Evolutionary conservation across 2,329 filamentous ascomycete genomes (phyloP).

Genomic region (Drechslerella coelobrocha): DNA sequence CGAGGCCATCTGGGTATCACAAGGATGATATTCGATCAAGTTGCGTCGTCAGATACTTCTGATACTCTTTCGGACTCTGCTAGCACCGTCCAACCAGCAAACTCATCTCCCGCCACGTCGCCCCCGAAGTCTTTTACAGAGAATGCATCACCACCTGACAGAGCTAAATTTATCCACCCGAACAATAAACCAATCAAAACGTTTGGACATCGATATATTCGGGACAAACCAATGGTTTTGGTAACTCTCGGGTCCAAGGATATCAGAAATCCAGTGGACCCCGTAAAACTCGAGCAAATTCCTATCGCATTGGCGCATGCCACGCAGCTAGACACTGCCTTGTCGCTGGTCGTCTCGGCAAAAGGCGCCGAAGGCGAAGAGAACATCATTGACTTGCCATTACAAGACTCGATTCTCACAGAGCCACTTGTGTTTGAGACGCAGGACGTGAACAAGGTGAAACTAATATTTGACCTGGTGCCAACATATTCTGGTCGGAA

Average conservation of each 20-base stretch:
- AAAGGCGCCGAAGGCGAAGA: constrained; percentile 84
- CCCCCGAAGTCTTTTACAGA: constrained; percentile 47
- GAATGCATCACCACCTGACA: constrained; percentile 59
- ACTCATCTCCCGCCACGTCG: constrained; percentile 33
- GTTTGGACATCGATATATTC: constrained; percentile 94
- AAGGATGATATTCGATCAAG: constrained; percentile 55
- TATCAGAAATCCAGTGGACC: constrained; percentile 77
- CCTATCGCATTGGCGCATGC: constrained; percentile 86
- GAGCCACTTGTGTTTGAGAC: constrained; percentile 92
- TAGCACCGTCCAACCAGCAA: constrained; percentile 38
- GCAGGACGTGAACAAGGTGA: constrained; percentile 77
- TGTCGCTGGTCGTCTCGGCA: constrained; percentile 89
- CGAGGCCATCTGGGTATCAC: constrained; percentile 87
- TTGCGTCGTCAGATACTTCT: constrained; percentile 55
- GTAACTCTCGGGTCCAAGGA: constrained; percentile 97
- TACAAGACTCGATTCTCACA: constrained; percentile 91
- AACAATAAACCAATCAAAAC: constrained; percentile 83
- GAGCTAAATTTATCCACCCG: constrained; percentile 58
- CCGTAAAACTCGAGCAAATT: constrained; percentile 86
- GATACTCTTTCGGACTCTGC: constrained; percentile 57
- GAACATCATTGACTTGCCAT: constrained; percentile 86
- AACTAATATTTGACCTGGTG: constrained; percentile 90
- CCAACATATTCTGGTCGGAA: constrained; percentile 86
- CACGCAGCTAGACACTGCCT: constrained; percentile 89
- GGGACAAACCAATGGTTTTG: constrained; percentile 78